Conservation (phyloP, 2,329 filamentous ascomycete species). For the Aspergillus sclerotialis region DNA sequence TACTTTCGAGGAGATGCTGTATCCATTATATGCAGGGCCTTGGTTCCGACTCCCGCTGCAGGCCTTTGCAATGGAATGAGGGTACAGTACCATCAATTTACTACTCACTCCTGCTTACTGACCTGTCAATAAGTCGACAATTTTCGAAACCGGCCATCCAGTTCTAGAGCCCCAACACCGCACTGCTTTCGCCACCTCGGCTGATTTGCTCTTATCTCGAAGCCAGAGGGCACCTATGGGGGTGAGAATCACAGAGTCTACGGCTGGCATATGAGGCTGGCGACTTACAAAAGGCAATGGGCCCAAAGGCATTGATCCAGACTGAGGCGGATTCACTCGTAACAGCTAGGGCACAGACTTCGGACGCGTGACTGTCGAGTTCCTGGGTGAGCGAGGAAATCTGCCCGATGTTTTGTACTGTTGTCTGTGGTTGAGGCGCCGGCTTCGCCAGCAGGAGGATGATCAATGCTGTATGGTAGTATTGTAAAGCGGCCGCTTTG, state of each 20-base stretch:
- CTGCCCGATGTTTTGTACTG: constrained; percentile 10
- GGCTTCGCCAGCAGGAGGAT: constrained; percentile 22
- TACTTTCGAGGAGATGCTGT: too few relatives aligned
- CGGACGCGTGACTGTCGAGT: constrained; percentile 28
- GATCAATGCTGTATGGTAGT: constrained; percentile 32
- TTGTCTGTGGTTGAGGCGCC: constrained; percentile 3
- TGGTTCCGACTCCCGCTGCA: too few relatives aligned
- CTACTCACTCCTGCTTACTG: too few relatives aligned
- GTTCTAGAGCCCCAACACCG: constrained; percentile 4
- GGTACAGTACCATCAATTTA: too few relatives aligned
- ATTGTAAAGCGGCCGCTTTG: constrained; percentile 39
- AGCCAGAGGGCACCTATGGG: constrained; percentile 10
- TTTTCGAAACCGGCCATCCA: constrained; percentile 4
- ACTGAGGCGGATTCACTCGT: constrained; percentile 38
- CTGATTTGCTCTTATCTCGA: constrained; percentile 2
- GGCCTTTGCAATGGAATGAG: too few relatives aligned
- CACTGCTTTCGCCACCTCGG: constrained; percentile 1
- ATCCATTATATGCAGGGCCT: too few relatives aligned
- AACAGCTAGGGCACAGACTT: constrained; percentile 41
- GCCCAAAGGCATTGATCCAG: constrained; percentile 44
- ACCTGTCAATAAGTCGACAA: constrained; percentile 1
- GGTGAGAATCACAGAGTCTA: neutral
- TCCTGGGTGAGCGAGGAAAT: constrained; percentile 9
- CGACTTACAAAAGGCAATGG: constrained; percentile 40
- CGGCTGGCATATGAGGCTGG: neutral